Evolutionary conservation across 2,329 filamentous ascomycete species (phyloP), one percentile per base, ranked within the genome.

Genomic region (Hirsutella minnesotensis): DNA sequence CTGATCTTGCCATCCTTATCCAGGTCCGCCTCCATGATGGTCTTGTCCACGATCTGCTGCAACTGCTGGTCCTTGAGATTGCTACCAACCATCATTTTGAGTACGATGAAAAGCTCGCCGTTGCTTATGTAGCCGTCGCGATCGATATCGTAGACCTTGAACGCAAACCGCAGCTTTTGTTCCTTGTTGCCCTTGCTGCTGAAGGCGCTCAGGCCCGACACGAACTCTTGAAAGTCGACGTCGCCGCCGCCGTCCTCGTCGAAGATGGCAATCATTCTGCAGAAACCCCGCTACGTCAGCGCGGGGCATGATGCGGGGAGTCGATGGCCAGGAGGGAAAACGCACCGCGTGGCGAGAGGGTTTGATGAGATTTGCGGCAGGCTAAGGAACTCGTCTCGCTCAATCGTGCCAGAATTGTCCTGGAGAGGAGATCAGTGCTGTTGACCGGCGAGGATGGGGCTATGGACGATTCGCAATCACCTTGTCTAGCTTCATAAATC

Each of bases 81-180:
- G 70, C 86, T 95, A 46, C 92, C 92, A 41, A 98, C 92, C 92
- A 98, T 98, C 92, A 98, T 98, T 83, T 98, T 98, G 57, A 98
- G 75, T 58, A 98, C 92, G 57, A 98, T 96, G 65, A 96, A 98
- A 41, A 98, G 77, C 72, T 98, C 92, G 56, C 92, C 92, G 65
- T 98, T 98, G 71, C 86, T 94, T 60, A 98, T 98, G 69, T 86
- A 98, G 20, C 92, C 92, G 64, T 98, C 92, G 47, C 92, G 86
- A 66, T 98, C 92, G 58, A 98, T 96, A 64, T 98, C 92, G 73
- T 98, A 98, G 47, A 98, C 92, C 66, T 95, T 95, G 78, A 98
- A 98, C 37, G 92, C 92, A 60, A 98, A 98, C 43, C 80, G 82
- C 51, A 96, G 76, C 72, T 98, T 98, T 70, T 98, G 90, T 67